phyloP scores from a whole-genome alignment of 2,329 filamentous ascomycete genomes.

The Akanthomyces uredinophilus region DNA sequence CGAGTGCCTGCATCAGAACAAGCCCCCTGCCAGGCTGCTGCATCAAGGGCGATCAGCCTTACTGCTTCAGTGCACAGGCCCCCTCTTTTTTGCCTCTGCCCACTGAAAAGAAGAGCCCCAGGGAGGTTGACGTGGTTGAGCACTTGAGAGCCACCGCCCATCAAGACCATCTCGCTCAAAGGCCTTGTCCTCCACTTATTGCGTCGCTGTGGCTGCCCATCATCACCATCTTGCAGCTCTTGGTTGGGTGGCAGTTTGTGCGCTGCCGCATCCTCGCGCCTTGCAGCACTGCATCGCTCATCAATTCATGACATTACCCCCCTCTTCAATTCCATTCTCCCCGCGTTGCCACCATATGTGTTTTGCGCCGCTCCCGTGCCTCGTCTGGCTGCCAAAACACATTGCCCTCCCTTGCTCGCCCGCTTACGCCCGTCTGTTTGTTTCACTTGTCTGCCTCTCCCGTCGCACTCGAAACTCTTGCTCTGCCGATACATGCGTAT shows the following conservation, averaged over 20 bases:
- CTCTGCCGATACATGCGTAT: conserved; percentile 3
- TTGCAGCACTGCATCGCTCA: background rate
- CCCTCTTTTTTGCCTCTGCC: conserved; percentile 8
- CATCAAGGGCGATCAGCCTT: conserved; percentile 11
- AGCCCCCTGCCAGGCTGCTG: conserved; percentile 1
- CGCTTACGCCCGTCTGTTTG: background rate
- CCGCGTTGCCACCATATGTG: background rate
- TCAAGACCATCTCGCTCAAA: background rate
- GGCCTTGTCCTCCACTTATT: background rate
- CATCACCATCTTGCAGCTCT: background rate
- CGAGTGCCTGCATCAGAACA: background rate
- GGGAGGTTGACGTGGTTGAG: background rate
- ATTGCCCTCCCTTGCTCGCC: background rate
- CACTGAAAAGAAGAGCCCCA: background rate
- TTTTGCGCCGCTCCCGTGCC: background rate
- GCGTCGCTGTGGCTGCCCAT: background rate
- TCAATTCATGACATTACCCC: background rate
- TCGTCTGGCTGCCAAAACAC: background rate
- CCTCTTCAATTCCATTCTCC: background rate
- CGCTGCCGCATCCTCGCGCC: background rate
- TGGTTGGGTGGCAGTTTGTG: too few relatives aligned
- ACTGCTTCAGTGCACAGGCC: conserved; percentile 3
- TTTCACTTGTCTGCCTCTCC: background rate
- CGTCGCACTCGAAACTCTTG: conserved; percentile 3
- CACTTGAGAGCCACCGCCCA: too few relatives aligned